A percentile compares a stretch with the other conserved stretches of the same genome.
Evolutionary conservation across 495 filamentous ascomycete genomes (phyloP).

Genomic region (Penicillium herquei): DNA sequence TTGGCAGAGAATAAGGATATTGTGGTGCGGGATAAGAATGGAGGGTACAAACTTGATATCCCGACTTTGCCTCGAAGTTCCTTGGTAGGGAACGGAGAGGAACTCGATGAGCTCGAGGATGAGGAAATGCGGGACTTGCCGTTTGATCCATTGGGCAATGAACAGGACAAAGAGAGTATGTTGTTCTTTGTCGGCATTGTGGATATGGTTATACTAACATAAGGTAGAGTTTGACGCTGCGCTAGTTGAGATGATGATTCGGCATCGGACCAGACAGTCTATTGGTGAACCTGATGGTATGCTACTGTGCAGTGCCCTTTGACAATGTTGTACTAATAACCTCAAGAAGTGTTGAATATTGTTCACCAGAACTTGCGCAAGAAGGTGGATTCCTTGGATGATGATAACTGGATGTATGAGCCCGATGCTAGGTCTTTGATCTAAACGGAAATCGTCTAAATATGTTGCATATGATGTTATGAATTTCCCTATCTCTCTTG

Average conservation of each 20-base stretch:
- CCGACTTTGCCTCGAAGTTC: slow-evolving; percentile 52
- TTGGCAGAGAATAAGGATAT: slow-evolving; percentile 62
- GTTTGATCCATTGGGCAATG: slow-evolving; percentile 24
- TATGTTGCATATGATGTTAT: background rate
- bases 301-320: slow-evolving; percentile 11
- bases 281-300: slow-evolving; percentile 66
- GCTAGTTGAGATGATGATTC: slow-evolving; percentile 52
- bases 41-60: slow-evolving; percentile 69
- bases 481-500: too few relatives aligned
- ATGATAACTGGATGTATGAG: slow-evolving; percentile 93
- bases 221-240: slow-evolving; percentile 45
- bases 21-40: slow-evolving; percentile 71
- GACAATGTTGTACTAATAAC: background rate
- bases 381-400: slow-evolving; percentile 69
- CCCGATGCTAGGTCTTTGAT: slow-evolving; percentile 51
- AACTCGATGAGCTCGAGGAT: slow-evolving; percentile 40
- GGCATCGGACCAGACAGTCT: slow-evolving; percentile 60
- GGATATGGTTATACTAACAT: slow-evolving; percentile 3
- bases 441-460: background rate
- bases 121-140: slow-evolving; percentile 12
- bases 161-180: slow-evolving; percentile 49
- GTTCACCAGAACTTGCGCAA: slow-evolving; percentile 68
- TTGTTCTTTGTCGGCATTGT: background rate
- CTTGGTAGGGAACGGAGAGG: slow-evolving; percentile 52
- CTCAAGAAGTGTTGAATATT: slow-evolving; percentile 65